Conservation (phyloP, 1,284 basidiomycete genomes). For the Taiwanofungus camphoratus region DNA sequence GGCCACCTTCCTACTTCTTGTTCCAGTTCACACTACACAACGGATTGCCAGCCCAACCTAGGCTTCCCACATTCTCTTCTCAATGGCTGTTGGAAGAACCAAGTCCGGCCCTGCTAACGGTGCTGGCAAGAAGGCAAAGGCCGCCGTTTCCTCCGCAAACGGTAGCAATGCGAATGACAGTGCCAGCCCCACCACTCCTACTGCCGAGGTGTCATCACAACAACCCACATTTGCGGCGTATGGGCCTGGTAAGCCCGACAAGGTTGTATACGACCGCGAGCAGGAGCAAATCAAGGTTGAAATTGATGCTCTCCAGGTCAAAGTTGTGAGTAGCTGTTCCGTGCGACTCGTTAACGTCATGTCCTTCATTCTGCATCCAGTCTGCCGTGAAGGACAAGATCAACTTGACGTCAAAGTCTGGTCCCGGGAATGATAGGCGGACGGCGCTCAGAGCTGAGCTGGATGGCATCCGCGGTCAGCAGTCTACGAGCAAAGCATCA, state of each 20-base stretch:
- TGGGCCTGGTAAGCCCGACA: conserved; percentile 68
- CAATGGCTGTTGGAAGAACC: conserved; percentile 46
- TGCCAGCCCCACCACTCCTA: conserved; percentile 39
- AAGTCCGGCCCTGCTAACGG: conserved; percentile 42
- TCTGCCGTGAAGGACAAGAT: conserved; percentile 79
- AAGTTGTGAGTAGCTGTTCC: conserved; percentile 57
- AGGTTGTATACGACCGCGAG: conserved; percentile 73
- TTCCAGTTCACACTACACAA: conserved; percentile 20
- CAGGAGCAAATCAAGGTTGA: conserved; percentile 79
- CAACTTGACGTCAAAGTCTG: conserved; percentile 50
- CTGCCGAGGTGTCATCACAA: conserved; percentile 38
- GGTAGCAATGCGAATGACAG: conserved; percentile 16
- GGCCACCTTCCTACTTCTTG: conserved; percentile 16
- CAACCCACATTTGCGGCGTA: conserved; percentile 32
- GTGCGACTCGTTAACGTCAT: conserved; percentile 8
- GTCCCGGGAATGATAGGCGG: conserved; percentile 67
- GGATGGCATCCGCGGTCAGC: conserved; percentile 74
- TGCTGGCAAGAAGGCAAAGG: conserved; percentile 36
- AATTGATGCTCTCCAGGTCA: conserved; percentile 75
- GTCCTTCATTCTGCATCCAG: conserved; percentile 35
- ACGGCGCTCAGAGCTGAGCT: conserved; percentile 78
- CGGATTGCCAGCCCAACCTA: conserved; percentile 1
- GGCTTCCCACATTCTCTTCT: conserved; percentile 7
- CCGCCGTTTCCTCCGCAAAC: conserved; percentile 26
- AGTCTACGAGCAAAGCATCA: conserved; percentile 75